These are phyloP conservation scores for Alternaria postmessia DNA, from an alignment of 2,329 filamentous ascomycete species.

Conservation along the genomic window DNA sequence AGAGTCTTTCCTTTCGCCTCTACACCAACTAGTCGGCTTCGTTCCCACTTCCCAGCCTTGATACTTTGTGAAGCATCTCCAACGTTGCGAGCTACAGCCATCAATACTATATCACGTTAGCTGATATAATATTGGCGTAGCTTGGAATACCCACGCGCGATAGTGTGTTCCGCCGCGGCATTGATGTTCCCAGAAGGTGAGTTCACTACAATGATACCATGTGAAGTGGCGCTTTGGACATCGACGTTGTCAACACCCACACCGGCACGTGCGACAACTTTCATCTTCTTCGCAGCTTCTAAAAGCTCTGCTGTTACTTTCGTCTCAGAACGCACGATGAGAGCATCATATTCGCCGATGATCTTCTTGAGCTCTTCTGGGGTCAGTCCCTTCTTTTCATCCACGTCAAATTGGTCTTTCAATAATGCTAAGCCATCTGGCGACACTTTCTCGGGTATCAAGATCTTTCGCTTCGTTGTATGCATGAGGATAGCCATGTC, in stretches of 20 bases:
- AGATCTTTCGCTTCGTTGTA: conserved; percentile 60
- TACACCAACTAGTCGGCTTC: conserved; percentile 75
- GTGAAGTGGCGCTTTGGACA: conserved; percentile 73
- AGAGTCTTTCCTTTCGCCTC: conserved; percentile 81
- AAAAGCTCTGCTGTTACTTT: conserved; percentile 77
- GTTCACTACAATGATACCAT: conserved; percentile 82
- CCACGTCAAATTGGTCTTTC: conserved; percentile 71
- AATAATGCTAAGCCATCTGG: conserved; percentile 78
- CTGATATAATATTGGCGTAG: background rate
- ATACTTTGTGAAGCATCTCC: conserved; percentile 73
- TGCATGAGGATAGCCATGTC: conserved; percentile 45
- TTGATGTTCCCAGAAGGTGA: conserved; percentile 81
- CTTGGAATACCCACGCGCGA: conserved; percentile 56
- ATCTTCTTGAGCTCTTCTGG: conserved; percentile 70
- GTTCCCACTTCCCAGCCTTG: conserved; percentile 78
- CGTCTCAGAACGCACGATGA: conserved; percentile 83
- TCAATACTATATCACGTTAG: conserved; percentile 61
- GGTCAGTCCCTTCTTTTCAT: conserved; percentile 70
- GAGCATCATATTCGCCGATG: conserved; percentile 76
- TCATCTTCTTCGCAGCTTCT: conserved; percentile 70
- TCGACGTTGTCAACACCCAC: conserved; percentile 85
- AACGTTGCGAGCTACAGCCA: conserved; percentile 77
- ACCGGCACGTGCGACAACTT: conserved; percentile 80
- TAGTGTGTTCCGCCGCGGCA: conserved; percentile 80
- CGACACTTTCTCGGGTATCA: conserved; percentile 83